Conservation (phyloP, 108 stramenopile species). For the Hondaea fermentalgiana region DNA sequence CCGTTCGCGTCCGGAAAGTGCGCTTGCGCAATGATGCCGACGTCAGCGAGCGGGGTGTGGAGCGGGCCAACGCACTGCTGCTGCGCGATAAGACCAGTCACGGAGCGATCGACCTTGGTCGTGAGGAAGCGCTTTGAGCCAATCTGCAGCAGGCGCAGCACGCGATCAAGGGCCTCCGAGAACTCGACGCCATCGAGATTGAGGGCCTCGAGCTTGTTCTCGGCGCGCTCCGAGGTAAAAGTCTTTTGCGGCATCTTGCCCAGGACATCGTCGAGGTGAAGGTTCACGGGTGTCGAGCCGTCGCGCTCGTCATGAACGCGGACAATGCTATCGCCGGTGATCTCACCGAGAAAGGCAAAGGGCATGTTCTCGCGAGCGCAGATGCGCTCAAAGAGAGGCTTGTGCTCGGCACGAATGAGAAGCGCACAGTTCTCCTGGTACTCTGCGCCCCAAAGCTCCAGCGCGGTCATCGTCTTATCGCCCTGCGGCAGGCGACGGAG, state of each 20-base stretch:
- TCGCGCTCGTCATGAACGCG: constrained; percentile 78
- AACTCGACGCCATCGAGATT: constrained; percentile 52
- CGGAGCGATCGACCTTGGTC: constrained; percentile 96
- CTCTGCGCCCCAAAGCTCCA: constrained; percentile 98
- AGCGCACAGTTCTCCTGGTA: constrained; percentile 98
- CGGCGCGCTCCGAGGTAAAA: constrained; percentile 44
- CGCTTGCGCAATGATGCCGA: constrained; percentile 84
- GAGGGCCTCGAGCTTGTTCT: constrained; percentile 47
- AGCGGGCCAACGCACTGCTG: constrained; percentile 99
- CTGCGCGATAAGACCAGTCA: constrained; percentile 95
- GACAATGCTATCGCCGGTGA: constrained; percentile 81
- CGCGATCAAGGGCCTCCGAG: constrained; percentile 65
- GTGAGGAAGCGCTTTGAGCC: constrained; percentile 97
- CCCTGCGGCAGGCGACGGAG: constrained; percentile 84
- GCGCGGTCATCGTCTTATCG: constrained; percentile 83
- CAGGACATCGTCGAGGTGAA: constrained; percentile 86
- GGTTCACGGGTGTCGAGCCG: constrained; percentile 85
- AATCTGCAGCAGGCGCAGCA: constrained; percentile 82
- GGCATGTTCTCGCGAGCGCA: constrained; percentile 90
- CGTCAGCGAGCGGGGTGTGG: constrained; percentile 87
- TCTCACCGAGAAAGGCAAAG: constrained; percentile 70
- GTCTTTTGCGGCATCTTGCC: constrained; percentile 98
- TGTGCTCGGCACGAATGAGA: constrained; percentile 65
- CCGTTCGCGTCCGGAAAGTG: constrained; percentile 63
- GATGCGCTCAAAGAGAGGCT: constrained; percentile 66